phyloP scores from a whole-genome alignment of 495 filamentous ascomycete genomes.

The Jackrogersella minutella region DNA sequence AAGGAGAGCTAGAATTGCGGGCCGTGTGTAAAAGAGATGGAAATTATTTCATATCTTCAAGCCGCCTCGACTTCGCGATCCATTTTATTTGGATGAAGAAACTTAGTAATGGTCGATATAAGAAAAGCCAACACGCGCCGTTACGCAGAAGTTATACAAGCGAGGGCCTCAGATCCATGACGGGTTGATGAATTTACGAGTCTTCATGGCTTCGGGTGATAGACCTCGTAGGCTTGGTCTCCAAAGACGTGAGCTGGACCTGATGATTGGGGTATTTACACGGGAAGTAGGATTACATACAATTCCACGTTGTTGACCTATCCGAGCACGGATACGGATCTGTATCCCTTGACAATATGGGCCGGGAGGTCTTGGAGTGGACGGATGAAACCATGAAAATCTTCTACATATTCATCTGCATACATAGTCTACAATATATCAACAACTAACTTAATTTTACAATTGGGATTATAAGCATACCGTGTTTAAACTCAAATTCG shows the following conservation, averaged over 20 bases:
- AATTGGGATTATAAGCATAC: background rate
- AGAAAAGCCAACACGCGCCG: background rate
- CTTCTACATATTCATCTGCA: background rate
- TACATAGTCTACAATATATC: background rate
- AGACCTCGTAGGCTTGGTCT: background rate
- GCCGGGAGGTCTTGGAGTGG: no score
- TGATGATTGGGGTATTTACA: no score
- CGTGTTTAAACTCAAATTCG: no score
- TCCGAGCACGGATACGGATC: no score
- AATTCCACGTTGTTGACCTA: no score
- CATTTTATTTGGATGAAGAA: background rate
- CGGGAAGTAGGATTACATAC: no score
- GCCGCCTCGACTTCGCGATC: background rate
- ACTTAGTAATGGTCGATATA: background rate
- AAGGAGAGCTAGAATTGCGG: conserved; percentile 66
- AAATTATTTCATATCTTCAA: background rate
- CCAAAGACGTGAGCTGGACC: no score
- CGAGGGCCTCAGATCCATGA: no score
- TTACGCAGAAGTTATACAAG: background rate
- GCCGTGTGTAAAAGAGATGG: conserved; percentile 45
- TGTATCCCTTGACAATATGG: no score
- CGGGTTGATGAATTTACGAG: background rate
- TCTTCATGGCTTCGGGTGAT: background rate
- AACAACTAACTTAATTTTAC: background rate
- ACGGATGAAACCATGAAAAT: no score